Percentiles rank a stretch among this genome's conserved stretches.
Conservation (phyloP, 352 stramenopile species). For the Poterioochromonas sp. region DNA sequence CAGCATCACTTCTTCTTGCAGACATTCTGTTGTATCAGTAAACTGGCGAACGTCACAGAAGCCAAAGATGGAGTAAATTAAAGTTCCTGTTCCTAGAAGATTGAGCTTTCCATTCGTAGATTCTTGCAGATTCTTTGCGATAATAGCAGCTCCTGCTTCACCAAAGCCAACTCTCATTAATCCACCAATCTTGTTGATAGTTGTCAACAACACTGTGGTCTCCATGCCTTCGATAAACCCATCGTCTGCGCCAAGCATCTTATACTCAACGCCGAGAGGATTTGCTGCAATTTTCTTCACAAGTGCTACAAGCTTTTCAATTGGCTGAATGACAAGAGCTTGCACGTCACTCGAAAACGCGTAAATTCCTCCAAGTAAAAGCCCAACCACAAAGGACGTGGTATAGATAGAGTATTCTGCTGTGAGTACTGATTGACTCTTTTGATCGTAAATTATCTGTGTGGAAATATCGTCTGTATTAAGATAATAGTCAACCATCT, state of each 20-base stretch:
- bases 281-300: slow-evolving; percentile 62
- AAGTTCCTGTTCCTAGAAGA: slow-evolving; percentile 73
- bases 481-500: not conserved
- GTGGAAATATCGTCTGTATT: not conserved
- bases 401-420: not conserved
- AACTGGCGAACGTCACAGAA: slow-evolving; percentile 75
- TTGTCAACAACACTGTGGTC: slow-evolving; percentile 87
- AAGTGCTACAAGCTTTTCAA: slow-evolving; percentile 88
- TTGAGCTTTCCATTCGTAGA: slow-evolving; percentile 64
- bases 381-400: not conserved
- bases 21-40: slow-evolving; percentile 70
- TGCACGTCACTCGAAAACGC: slow-evolving; percentile 63
- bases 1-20: slow-evolving; percentile 75
- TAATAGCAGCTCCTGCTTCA: slow-evolving; percentile 85
- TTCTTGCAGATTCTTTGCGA: slow-evolving; percentile 85
- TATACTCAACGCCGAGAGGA: slow-evolving; percentile 57
- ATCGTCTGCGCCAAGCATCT: slow-evolving; percentile 50
- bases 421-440: not conserved
- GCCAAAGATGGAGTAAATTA: slow-evolving; percentile 67
- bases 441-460: not conserved
- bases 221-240: slow-evolving; percentile 64
- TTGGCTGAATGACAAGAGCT: slow-evolving; percentile 85
- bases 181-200: slow-evolving; percentile 80
- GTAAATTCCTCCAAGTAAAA: not conserved
- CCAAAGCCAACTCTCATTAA: slow-evolving; percentile 81